These are phyloP conservation scores for Colletotrichum sp. DNA, from an alignment of 2,329 filamentous ascomycete genomes.

Conservation along the genomic window DNA sequence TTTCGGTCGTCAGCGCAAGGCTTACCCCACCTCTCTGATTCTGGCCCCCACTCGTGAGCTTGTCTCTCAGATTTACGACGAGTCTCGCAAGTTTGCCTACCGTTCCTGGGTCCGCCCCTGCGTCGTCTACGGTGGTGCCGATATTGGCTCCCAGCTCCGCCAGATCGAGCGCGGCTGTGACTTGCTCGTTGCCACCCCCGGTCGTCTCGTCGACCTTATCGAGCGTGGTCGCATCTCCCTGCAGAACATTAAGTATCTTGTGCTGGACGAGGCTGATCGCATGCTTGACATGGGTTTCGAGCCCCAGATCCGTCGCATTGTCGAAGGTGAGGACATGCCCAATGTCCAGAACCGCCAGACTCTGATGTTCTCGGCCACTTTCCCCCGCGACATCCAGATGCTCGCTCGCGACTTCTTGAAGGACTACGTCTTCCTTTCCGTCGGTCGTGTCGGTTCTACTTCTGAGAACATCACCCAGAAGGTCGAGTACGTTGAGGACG, in stretches of 20 bases:
- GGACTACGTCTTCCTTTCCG: constrained; percentile 98
- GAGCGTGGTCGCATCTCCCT: constrained; percentile 98
- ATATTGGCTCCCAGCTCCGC: constrained; percentile 96
- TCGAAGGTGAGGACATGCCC: constrained; percentile 98
- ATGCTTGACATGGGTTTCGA: constrained; percentile 99
- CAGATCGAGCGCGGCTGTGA: constrained; percentile 98
- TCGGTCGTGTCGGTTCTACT: constrained; percentile 96
- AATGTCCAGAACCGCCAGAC: constrained; percentile 83
- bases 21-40: constrained; percentile 94
- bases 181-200: constrained; percentile 94
- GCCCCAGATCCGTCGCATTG: constrained; percentile 97
- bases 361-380: constrained; percentile 99
- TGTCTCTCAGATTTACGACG: constrained; percentile 98
- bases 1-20: constrained; percentile 94
- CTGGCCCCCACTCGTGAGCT: constrained; percentile 97
- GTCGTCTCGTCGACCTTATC: constrained; percentile 96
- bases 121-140: constrained; percentile 98
- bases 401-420: constrained; percentile 98
- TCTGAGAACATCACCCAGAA: constrained; percentile 99
- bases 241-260: constrained; percentile 98
- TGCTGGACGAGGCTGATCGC: constrained; percentile 98
- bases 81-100: constrained; percentile 97
- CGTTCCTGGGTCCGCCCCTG: constrained; percentile 98
- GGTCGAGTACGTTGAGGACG: constrained; percentile 95
- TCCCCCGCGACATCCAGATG: constrained; percentile 99